Percentiles rank a stretch among this genome's conserved stretches.
Conservation (phyloP, 441 rosid genomes). For the Pelargonium myrrhifolium region DNA sequence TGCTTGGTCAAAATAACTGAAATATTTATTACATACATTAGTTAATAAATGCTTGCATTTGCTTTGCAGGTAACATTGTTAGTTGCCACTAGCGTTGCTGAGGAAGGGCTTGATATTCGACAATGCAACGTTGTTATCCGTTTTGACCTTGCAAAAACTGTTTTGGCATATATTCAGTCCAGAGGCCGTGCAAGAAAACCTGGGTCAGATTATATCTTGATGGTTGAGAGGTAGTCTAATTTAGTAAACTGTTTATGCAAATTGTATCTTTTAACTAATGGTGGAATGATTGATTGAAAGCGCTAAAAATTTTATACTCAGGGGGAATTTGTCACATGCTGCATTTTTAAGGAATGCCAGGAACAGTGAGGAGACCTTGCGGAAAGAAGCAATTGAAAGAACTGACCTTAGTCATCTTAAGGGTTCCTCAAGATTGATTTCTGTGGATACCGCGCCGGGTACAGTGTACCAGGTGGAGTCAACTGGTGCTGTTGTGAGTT, state of each 20-base stretch:
- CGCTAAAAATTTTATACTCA: slow-evolving; percentile 23
- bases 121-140: slow-evolving; percentile 99
- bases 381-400: slow-evolving; percentile 97
- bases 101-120: slow-evolving; percentile 98
- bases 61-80: slow-evolving; percentile 71
- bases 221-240: slow-evolving; percentile 85
- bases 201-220: slow-evolving; percentile 96
- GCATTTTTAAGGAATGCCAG: slow-evolving; percentile 93
- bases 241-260: slow-evolving; percentile 1
- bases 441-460: slow-evolving; percentile 72
- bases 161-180: slow-evolving; percentile 94
- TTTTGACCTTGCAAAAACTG: slow-evolving; percentile 98
- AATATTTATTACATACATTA: slow-evolving; percentile 8
- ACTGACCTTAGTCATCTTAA: slow-evolving; percentile 94
- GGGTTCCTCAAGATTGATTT: slow-evolving; percentile 77
- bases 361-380: slow-evolving; percentile 94
- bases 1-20: slow-evolving; percentile 9
- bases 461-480: slow-evolving; percentile 90
- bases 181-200: slow-evolving; percentile 99
- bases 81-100: slow-evolving; percentile 99
- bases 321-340: slow-evolving; percentile 83
- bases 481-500: slow-evolving; percentile 97
- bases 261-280: slow-evolving; percentile 6
- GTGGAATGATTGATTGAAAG: background rate
- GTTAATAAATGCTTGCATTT: slow-evolving; percentile 14